A percentile compares a stretch with the other conserved stretches of the same genome.
These are phyloP conservation scores for Neurospora discreta DNA, from an alignment of 495 filamentous ascomycete genomes.

Conservation along the genomic window DNA sequence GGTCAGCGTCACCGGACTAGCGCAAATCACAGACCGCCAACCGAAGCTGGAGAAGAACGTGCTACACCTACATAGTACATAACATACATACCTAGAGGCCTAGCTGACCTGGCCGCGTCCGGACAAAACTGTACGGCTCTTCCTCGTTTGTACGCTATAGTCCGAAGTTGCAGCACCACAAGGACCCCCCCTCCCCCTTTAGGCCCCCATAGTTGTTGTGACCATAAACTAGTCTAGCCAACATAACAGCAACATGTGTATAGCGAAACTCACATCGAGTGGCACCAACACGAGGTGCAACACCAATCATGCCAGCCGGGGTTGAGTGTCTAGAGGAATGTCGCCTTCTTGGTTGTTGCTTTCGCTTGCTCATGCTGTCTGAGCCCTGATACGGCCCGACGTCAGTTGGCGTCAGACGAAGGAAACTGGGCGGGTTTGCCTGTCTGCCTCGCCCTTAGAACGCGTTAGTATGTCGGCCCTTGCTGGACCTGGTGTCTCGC, in stretches of 20 bases:
- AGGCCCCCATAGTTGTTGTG: background rate
- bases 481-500: background rate
- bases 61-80: background rate
- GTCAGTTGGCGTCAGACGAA: background rate
- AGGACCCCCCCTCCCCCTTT: background rate
- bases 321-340: background rate
- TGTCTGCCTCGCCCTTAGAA: background rate
- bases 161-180: background rate
- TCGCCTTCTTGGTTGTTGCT: background rate
- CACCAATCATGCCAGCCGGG: background rate
- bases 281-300: background rate
- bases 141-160: background rate
- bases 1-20: background rate
- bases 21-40: background rate
- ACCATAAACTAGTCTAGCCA: background rate
- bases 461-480: background rate
- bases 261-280: background rate
- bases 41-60: background rate
- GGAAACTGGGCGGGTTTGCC: background rate
- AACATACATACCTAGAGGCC: background rate
- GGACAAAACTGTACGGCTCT: background rate
- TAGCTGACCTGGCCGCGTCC: background rate
- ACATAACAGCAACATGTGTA: background rate
- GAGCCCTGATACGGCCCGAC: background rate
- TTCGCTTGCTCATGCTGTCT: background rate